A percentile compares a stretch with the other conserved stretches of the same genome.
These are phyloP conservation scores for Trichoderma brevicompactum DNA, from an alignment of 2,329 filamentous ascomycete species.

Conservation along the genomic window DNA sequence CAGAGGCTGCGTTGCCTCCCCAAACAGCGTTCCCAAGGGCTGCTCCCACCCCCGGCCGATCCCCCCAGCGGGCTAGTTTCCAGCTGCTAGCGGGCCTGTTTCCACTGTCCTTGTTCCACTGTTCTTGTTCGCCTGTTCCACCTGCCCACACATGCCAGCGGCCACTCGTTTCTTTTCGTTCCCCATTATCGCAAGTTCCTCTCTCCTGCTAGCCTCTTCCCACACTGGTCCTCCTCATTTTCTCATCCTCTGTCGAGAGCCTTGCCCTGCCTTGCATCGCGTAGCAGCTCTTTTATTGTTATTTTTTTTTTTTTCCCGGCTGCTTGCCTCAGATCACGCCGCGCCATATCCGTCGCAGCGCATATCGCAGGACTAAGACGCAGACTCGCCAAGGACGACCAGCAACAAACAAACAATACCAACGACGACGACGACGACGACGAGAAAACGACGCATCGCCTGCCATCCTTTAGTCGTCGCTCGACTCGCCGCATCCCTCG, in stretches of 20 bases:
- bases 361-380: not conserved
- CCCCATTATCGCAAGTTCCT: slow-evolving; percentile 25
- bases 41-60: not conserved
- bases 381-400: not conserved
- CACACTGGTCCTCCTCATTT: slow-evolving; percentile 4
- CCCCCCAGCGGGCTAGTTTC: not conserved
- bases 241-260: slow-evolving; percentile 24
- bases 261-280: slow-evolving; percentile 24
- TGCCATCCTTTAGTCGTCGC: not conserved
- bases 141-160: too few relatives aligned
- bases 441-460: too few relatives aligned
- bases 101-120: slow-evolving; percentile 4
- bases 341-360: slow-evolving; percentile 7
- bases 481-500: not conserved
- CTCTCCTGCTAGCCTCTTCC: slow-evolving; percentile 4
- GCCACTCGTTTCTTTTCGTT: slow-evolving; percentile 11
- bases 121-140: slow-evolving; percentile 4
- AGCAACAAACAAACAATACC: too few relatives aligned
- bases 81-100: slow-evolving; percentile 1
- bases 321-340: not conserved
- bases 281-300: not conserved
- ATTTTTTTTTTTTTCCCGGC: not conserved
- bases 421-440: not conserved
- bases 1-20: not conserved
- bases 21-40: slow-evolving; percentile 8